phyloP scores from a whole-genome alignment of 1,139 yeast genomes.

The Lodderomyces theae region DNA sequence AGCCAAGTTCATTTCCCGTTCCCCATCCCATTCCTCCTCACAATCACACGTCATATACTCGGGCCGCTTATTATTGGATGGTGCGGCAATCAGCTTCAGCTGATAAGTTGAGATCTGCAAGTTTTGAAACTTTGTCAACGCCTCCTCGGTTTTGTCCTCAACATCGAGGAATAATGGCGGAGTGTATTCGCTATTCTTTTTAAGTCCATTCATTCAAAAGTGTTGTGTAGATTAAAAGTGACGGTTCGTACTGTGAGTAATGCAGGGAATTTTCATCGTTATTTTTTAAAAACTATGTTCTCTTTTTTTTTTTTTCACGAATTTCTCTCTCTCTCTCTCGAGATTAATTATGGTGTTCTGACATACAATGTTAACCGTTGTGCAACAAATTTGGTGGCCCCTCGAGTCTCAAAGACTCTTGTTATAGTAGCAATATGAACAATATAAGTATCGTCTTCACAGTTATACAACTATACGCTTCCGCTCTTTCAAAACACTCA shows the following conservation, averaged over 20 bases:
- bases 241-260: too few species aligned
- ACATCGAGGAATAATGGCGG: conserved; percentile 43
- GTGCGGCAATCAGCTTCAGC: conserved; percentile 61
- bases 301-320: too few species aligned
- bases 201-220: not conserved
- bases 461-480: too few species aligned
- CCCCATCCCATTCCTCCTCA: conserved; percentile 44
- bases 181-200: not conserved
- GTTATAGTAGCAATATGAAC: too few species aligned
- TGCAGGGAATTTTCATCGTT: too few species aligned
- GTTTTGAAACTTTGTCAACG: conserved; percentile 53
- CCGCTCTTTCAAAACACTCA: not conserved
- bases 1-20: conserved; percentile 50
- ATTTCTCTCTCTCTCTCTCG: too few species aligned
- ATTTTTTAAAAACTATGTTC: too few species aligned
- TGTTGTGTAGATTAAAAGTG: not conserved
- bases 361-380: too few species aligned
- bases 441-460: too few species aligned
- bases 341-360: too few species aligned
- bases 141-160: conserved; percentile 70
- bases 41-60: conserved; percentile 93
- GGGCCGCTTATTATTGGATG: conserved; percentile 25
- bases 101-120: conserved; percentile 62
- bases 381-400: too few species aligned
- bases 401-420: too few species aligned